These are phyloP conservation scores for Phytophthora pini DNA, from an alignment of 352 stramenopile species.

Conservation along the genomic window DNA sequence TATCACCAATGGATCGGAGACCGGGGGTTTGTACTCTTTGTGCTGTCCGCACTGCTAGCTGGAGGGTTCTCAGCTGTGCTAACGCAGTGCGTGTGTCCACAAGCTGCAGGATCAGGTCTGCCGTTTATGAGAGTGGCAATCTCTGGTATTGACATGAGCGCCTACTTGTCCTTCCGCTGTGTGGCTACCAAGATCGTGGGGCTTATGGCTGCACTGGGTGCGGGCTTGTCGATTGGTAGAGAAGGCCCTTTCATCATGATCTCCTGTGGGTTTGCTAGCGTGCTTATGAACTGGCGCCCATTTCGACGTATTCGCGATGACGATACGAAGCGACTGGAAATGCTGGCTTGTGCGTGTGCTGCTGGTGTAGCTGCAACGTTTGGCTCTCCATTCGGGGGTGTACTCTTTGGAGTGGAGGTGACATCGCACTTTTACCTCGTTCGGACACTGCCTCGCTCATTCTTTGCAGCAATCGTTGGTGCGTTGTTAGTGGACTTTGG, in stretches of 20 bases:
- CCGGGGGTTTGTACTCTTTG: constrained; percentile 66
- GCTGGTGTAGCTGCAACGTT: constrained; percentile 89
- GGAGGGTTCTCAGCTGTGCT: constrained; percentile 57
- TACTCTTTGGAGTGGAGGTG: constrained; percentile 87
- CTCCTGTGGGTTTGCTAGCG: constrained; percentile 78
- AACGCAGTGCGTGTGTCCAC: constrained; percentile 67
- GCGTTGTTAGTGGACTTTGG: constrained; percentile 71
- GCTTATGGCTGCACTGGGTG: constrained; percentile 61
- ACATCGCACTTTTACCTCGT: constrained; percentile 89
- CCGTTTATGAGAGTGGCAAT: constrained; percentile 86
- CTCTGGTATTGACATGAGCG: constrained; percentile 83
- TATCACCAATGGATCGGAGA: constrained; percentile 67
- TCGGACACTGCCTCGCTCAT: constrained; percentile 75
- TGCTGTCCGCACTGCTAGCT: constrained; percentile 56
- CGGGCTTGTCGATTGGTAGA: constrained; percentile 82
- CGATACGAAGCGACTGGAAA: constrained; percentile 81
- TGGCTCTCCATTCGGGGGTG: constrained; percentile 83
- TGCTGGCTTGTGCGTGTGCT: constrained; percentile 83
- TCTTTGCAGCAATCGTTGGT: constrained; percentile 85
- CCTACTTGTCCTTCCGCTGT: constrained; percentile 73
- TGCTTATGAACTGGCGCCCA: constrained; percentile 73
- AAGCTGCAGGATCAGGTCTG: constrained; percentile 77
- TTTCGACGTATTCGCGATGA: constrained; percentile 83
- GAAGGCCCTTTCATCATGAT: constrained; percentile 92
- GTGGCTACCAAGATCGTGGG: constrained; percentile 80